Percentiles rank a stretch among this genome's conserved stretches.
Conservation (phyloP, 2,329 filamentous ascomycete genomes). For the Mycocentrospora acerina region DNA sequence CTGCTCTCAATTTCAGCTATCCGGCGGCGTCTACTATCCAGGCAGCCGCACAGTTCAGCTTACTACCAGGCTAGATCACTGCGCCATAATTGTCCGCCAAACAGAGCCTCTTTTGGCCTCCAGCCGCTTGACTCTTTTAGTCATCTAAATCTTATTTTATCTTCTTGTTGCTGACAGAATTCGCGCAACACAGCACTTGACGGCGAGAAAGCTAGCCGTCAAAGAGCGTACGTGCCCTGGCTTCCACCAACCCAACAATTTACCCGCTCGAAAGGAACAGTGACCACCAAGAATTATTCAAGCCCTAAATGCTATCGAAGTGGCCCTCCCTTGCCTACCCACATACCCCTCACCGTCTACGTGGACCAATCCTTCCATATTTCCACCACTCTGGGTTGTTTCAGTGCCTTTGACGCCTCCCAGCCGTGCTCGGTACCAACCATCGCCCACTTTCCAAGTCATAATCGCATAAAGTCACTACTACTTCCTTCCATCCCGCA, state of each 20-base stretch:
- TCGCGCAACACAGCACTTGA: slow-evolving; percentile 38
- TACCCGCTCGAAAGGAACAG: slow-evolving; percentile 38
- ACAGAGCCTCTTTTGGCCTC: slow-evolving; percentile 30
- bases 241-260: slow-evolving; percentile 31
- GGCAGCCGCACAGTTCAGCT: slow-evolving; percentile 34
- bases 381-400: slow-evolving; percentile 27
- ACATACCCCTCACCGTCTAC: slow-evolving; percentile 20
- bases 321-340: slow-evolving; percentile 33
- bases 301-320: slow-evolving; percentile 26
- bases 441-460: slow-evolving; percentile 29
- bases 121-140: slow-evolving; percentile 22
- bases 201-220: slow-evolving; percentile 30
- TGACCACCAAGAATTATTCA: slow-evolving; percentile 37
- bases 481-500: slow-evolving; percentile 22
- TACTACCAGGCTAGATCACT: slow-evolving; percentile 27
- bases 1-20: slow-evolving; percentile 20
- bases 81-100: slow-evolving; percentile 31
- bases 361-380: slow-evolving; percentile 29
- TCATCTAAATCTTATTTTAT: slow-evolving; percentile 20
- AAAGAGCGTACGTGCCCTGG: slow-evolving; percentile 32
- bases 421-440: slow-evolving; percentile 24
- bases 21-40: slow-evolving; percentile 17
- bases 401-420: slow-evolving; percentile 17
- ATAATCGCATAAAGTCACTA: slow-evolving; percentile 27
- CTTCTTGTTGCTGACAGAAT: slow-evolving; percentile 28